Percentiles rank a stretch among this genome's conserved stretches.
Conservation (phyloP, 2,329 filamentous ascomycete genomes). For the Aspergillus quadrilineatus region DNA sequence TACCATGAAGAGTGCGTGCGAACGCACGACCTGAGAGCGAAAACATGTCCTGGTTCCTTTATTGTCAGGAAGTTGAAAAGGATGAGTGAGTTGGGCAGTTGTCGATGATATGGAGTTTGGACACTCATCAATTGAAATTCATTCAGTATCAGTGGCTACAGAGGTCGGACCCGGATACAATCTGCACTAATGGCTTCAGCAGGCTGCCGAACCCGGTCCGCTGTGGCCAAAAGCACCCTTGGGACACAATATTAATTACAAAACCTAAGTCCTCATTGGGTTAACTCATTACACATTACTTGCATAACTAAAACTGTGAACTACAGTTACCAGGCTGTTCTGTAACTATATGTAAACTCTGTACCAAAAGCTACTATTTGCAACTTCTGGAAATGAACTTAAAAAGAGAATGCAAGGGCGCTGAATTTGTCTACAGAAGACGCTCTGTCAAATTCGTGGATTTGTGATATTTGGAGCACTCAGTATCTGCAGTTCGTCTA, state of each 20-base stretch:
- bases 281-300: no score
- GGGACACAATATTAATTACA: conserved; percentile 2
- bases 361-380: no score
- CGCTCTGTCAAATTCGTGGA: no score
- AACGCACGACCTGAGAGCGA: conserved; percentile 27
- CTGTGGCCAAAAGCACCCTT: background rate
- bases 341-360: no score
- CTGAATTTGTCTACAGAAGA: no score
- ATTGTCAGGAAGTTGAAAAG: background rate
- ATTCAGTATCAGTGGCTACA: conserved; percentile 3
- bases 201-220: background rate
- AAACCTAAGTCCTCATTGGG: background rate
- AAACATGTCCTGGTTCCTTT: conserved; percentile 23
- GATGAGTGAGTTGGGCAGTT: background rate
- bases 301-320: no score
- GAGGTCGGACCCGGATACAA: conserved; percentile 8
- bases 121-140: conserved; percentile 2
- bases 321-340: no score
- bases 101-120: background rate
- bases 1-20: conserved; percentile 31
- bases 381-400: no score
- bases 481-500: no score
- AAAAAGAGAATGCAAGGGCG: no score
- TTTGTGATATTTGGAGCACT: no score
- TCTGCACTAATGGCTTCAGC: conserved; percentile 18